Percentiles rank a stretch among this genome's conserved stretches.
phyloP scores from a whole-genome alignment of 306 rosid species.

The Prunus mume region DNA sequence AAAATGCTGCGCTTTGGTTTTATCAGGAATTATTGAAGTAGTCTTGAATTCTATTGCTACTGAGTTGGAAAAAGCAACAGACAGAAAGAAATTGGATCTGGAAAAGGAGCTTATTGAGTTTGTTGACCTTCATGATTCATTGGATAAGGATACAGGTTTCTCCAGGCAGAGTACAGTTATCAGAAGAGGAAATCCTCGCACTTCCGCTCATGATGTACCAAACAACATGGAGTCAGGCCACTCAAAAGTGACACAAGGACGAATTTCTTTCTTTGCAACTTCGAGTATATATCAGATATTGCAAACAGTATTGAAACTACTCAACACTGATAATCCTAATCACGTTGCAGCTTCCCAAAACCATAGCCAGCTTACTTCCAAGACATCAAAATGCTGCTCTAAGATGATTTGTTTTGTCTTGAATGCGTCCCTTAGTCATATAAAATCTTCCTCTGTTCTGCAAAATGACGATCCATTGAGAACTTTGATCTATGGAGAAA shows the following conservation, averaged over 20 bases:
- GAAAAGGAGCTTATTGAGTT: slow-evolving; percentile 37
- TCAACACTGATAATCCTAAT: slow-evolving; percentile 12
- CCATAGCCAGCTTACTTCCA: slow-evolving; percentile 22
- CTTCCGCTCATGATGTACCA: slow-evolving; percentile 10
- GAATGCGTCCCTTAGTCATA: slow-evolving; percentile 26
- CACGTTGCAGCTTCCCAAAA: slow-evolving; percentile 23
- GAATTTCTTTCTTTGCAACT: slow-evolving; percentile 32
- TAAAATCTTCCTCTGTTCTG: slow-evolving; percentile 20
- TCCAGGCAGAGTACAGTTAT: slow-evolving; percentile 21
- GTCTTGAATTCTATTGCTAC: slow-evolving; percentile 29
- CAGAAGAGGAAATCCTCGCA: slow-evolving; percentile 27
- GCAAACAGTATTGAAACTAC: slow-evolving; percentile 25
- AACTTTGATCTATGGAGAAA: slow-evolving; percentile 34
- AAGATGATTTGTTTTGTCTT: slow-evolving; percentile 29
- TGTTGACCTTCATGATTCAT: slow-evolving; percentile 26
- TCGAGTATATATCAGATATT: slow-evolving; percentile 34
- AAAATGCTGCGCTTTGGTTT: slow-evolving; percentile 20
- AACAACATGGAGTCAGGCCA: slow-evolving; percentile 23
- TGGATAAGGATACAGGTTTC: slow-evolving; percentile 21
- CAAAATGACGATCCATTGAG: slow-evolving; percentile 30
- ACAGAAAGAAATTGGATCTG: slow-evolving; percentile 22
- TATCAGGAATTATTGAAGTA: slow-evolving; percentile 40
- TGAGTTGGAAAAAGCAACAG: slow-evolving; percentile 39
- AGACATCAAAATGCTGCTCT: slow-evolving; percentile 24
- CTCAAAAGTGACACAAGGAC: slow-evolving; percentile 21